phyloP scores from a whole-genome alignment of 257 asterid species.

The Nicotiana noctiflora region DNA sequence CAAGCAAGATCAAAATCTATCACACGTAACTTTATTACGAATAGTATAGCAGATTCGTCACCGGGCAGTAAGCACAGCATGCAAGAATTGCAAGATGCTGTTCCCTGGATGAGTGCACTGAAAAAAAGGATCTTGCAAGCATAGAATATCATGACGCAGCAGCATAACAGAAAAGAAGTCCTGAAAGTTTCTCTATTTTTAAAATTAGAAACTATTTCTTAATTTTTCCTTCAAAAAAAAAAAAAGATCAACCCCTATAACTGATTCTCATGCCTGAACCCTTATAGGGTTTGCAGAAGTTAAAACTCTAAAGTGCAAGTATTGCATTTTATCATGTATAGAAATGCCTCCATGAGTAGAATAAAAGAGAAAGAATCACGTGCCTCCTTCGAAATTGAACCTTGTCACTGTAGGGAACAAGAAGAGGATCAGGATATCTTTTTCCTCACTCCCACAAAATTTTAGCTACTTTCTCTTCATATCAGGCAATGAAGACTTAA shows the following conservation, averaged over 20 bases:
- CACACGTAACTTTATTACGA: not conserved
- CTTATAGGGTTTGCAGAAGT: not conserved
- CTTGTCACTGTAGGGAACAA: not conserved
- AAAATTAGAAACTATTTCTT: not conserved
- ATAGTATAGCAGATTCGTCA: not conserved
- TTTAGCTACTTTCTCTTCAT: not conserved
- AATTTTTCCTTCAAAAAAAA: not conserved
- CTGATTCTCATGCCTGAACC: not conserved
- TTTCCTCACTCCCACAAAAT: not conserved
- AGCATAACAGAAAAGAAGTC: not conserved
- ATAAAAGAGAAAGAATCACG: not conserved
- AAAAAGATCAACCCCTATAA: not conserved
- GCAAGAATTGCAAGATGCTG: not conserved
- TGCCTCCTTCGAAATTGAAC: not conserved
- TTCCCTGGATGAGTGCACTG: not conserved
- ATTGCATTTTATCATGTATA: not conserved
- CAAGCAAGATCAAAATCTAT: conserved; percentile 6
- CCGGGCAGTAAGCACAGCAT: not conserved
- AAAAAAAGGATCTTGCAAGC: not conserved
- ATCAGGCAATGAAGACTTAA: not conserved
- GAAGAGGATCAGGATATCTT: not conserved
- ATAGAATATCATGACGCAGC: not conserved
- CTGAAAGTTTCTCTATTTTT: not conserved
- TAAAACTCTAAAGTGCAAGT: not conserved
- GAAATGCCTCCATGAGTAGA: not conserved